These are phyloP conservation scores for Microbotryomycetes sp. DNA, from an alignment of 1,284 basidiomycete species.

Conservation along the genomic window DNA sequence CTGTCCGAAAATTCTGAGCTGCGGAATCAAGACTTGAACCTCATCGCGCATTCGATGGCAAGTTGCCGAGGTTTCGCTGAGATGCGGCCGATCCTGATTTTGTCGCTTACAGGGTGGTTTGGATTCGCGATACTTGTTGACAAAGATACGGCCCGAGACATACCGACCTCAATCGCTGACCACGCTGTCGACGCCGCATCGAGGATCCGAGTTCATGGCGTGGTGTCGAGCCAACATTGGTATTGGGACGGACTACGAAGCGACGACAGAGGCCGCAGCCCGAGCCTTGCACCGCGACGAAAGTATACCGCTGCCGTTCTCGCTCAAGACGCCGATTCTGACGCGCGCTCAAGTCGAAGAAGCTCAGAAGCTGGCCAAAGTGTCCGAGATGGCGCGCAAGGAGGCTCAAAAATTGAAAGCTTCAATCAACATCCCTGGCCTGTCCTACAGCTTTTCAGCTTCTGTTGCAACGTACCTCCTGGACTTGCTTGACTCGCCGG, in stretches of 20 bases:
- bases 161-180: constrained; percentile 85
- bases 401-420: constrained; percentile 14
- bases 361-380: constrained; percentile 12
- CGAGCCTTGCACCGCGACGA: constrained; percentile 35
- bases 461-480: constrained; percentile 81
- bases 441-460: constrained; percentile 52
- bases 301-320: constrained; percentile 42
- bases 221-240: constrained; percentile 93
- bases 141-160: constrained; percentile 69
- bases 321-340: constrained; percentile 47
- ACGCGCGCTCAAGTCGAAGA: constrained; percentile 16
- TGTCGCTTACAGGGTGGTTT: constrained; percentile 56
- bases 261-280: constrained; percentile 30
- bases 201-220: constrained; percentile 97
- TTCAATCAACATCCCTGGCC: constrained; percentile 17
- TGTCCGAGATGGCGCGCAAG: constrained; percentile 9
- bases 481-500: constrained; percentile 90
- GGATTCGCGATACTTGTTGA: constrained; percentile 86
- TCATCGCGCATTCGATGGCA: constrained; percentile 91
- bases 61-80: not conserved
- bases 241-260: constrained; percentile 51
- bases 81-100: no score
- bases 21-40: constrained; percentile 69
- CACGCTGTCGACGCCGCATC: constrained; percentile 86
- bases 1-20: constrained; percentile 55